Conservation (phyloP, 768 basidiomycete species). For the Leccinum aurantiacum region DNA sequence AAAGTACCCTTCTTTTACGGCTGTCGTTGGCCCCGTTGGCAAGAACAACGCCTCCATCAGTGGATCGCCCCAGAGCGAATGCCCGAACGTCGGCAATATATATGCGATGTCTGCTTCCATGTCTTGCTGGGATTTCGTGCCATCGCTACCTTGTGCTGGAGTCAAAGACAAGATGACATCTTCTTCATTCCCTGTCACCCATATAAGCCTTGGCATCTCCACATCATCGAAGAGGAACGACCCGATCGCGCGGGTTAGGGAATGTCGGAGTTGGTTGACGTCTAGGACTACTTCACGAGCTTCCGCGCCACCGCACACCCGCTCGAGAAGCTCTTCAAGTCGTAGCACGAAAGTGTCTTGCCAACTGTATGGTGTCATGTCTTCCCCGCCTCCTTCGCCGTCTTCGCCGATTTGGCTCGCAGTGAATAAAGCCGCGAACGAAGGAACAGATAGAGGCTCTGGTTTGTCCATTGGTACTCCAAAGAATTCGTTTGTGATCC, state of each 20-base stretch:
- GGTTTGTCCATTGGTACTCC: constrained; percentile 45
- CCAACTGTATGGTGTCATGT: constrained; percentile 56
- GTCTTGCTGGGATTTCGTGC: constrained; percentile 2
- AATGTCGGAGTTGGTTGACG: constrained; percentile 44
- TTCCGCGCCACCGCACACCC: constrained; percentile 34
- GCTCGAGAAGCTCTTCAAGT: constrained; percentile 56
- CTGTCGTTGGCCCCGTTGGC: constrained; percentile 44
- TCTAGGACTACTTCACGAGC: constrained; percentile 24
- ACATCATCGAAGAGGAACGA: constrained; percentile 77
- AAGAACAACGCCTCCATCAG: constrained; percentile 67
- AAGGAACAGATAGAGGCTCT: constrained; percentile 34
- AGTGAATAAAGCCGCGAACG: constrained; percentile 11
- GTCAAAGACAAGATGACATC: constrained; percentile 53
- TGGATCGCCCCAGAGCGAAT: constrained; percentile 76
- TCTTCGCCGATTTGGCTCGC: constrained; percentile 6
- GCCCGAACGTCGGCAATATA: constrained; percentile 43
- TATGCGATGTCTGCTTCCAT: constrained; percentile 31
- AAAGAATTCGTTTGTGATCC: constrained; percentile 76
- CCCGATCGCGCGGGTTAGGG: constrained; percentile 68
- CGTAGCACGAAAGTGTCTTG: constrained; percentile 67
- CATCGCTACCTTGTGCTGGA: constrained; percentile 7
- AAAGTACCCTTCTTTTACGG: constrained; percentile 61
- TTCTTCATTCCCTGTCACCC: constrained; percentile 59
- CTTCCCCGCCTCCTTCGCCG: constrained; percentile 18
- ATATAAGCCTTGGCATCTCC: constrained; percentile 65